A percentile compares a stretch with the other conserved stretches of the same genome.
These are phyloP conservation scores for Boletellus ananiceps DNA, from an alignment of 768 basidiomycete species.

Conservation along the genomic window DNA sequence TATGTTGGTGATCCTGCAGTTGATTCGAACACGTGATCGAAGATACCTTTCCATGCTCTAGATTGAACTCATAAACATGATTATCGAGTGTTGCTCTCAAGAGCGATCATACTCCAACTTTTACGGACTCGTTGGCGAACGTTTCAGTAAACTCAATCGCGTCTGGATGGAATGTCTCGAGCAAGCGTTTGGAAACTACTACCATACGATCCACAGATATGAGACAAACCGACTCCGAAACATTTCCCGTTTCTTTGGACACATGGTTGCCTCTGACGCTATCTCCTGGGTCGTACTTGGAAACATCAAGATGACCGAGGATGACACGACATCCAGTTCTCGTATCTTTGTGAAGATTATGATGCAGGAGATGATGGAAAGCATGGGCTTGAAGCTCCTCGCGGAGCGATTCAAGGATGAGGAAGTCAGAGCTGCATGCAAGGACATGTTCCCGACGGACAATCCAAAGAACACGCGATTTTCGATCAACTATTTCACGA, in stretches of 20 bases:
- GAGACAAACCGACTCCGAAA: slow-evolving; percentile 98
- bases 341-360: slow-evolving; percentile 98
- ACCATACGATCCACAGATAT: slow-evolving; percentile 95
- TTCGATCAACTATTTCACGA: slow-evolving; percentile 97
- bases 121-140: slow-evolving; percentile 93
- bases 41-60: slow-evolving; percentile 27
- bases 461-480: slow-evolving; percentile 96
- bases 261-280: slow-evolving; percentile 79
- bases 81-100: slow-evolving; percentile 99
- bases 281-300: slow-evolving; percentile 86
- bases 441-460: slow-evolving; percentile 92
- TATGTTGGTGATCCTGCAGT: slow-evolving; percentile 31
- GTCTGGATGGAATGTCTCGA: slow-evolving; percentile 92
- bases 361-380: slow-evolving; percentile 92
- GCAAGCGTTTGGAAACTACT: slow-evolving; percentile 83
- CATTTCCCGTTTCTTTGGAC: slow-evolving; percentile 95
- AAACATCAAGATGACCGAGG: slow-evolving; percentile 90
- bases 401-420: slow-evolving; percentile 88
- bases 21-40: neutral
- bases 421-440: slow-evolving; percentile 67
- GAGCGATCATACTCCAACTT: slow-evolving; percentile 97
- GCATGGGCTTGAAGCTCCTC: slow-evolving; percentile 84
- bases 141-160: slow-evolving; percentile 94
- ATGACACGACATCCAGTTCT: slow-evolving; percentile 92
- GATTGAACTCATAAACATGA: slow-evolving; percentile 97